Base-by-base conservation (phyloP, 345 rosid genomes). In the Euphorbia lathyris region DNA sequence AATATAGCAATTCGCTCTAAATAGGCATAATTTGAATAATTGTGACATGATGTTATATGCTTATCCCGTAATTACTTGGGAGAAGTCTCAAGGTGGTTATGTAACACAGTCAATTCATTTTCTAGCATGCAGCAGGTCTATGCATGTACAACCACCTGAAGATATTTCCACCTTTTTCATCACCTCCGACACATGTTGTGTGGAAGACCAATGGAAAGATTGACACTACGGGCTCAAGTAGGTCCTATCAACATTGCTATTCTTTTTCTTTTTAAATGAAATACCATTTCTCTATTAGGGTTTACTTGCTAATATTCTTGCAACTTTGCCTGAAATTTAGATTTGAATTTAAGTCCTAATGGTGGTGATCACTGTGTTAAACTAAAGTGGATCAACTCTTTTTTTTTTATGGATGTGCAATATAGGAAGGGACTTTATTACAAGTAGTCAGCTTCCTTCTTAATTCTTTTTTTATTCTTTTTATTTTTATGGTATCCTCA, bases 111-210 rank as follows among this genome's bases (percentile, higher is more conserved):
- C 50, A 45, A n/a, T 63, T 23, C 43, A 13, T 17, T 75, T 80
- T 80, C 25, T 92, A 95, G 97, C 82, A 76, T 64, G 93, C 97
- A 26, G 87, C 88, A 4, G 97, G 97, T 74, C 82, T 83, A 72
- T 86, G 86, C 74, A 66, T 87, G 69, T 85, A 85, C 71, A 91
- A 83, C 36, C 82, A 87, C 66, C 88, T 92, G 68, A 92, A 87
- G 81, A 72, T 92, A 67, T 88, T 92, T 72, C 96, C 96, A 20
- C 71, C 79, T 68, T 72, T 86, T 79, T 83, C 84, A 67, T 85
- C 93, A 36, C 80, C 85, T n/a, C 78, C 83, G 45, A 80, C 84
- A 63, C 68, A 62, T 65, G 65, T 78, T 42, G 56, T 75, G 65
- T 79, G 75, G 74, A 88, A 74, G 83, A 79, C 82, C 71, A 86